These are phyloP conservation scores for Conoideocrella luteorostrata DNA, from an alignment of 2,329 filamentous ascomycete genomes.

Conservation along the genomic window DNA sequence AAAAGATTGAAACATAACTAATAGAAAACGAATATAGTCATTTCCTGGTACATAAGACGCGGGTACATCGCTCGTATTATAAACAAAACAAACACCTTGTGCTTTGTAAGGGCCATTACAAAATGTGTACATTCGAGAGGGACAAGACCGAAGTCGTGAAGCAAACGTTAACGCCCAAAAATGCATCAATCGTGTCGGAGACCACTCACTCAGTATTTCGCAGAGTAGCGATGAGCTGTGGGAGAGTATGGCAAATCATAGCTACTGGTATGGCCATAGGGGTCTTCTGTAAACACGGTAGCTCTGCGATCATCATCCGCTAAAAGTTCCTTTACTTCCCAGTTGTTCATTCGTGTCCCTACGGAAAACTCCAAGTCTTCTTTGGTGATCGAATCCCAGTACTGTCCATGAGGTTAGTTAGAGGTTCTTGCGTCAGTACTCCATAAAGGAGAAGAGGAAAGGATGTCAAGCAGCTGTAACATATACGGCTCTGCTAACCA, in stretches of 20 bases:
- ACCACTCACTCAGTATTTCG: conserved; percentile 33
- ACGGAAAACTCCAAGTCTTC: conserved; percentile 98
- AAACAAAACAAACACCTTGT: no score
- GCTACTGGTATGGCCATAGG: conserved; percentile 49
- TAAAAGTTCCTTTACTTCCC: conserved; percentile 92
- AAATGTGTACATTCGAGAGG: no score
- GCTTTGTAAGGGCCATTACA: no score
- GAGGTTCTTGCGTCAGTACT: conserved; percentile 3
- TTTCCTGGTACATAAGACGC: no score
- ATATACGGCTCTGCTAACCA: no score
- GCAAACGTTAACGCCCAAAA: not conserved
- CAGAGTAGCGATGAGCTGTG: conserved; percentile 35
- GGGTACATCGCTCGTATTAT: no score
- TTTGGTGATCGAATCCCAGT: conserved; percentile 98
- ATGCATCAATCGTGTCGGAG: conserved; percentile 9
- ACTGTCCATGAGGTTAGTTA: conserved; percentile 43
- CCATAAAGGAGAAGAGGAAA: not conserved
- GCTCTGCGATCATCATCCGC: conserved; percentile 72
- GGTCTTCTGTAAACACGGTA: conserved; percentile 66
- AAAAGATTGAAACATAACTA: no score
- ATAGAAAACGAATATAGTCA: no score
- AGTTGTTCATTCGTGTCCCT: conserved; percentile 90
- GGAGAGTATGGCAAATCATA: conserved; percentile 49
- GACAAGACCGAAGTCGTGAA: not conserved
- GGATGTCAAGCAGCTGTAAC: no score